These are phyloP conservation scores for Niveomyces coronatus DNA, from an alignment of 2,329 filamentous ascomycete genomes.

Conservation along the genomic window DNA sequence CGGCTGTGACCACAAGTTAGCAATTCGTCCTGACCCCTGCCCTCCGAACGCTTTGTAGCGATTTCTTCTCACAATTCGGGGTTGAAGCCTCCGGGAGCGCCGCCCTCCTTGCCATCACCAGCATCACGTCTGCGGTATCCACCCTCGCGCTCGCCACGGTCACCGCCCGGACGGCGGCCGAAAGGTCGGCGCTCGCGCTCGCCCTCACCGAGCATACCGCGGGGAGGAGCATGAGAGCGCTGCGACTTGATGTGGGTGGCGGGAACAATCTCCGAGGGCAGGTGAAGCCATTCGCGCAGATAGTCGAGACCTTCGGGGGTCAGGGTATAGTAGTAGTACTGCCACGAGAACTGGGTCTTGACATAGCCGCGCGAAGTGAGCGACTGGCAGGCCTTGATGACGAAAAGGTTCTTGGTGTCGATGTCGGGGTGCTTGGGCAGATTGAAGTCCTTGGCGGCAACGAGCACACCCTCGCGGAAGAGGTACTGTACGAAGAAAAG, in stretches of 20 bases:
- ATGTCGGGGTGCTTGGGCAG: conserved; percentile 95
- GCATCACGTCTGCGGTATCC: conserved; percentile 87
- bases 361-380: conserved; percentile 96
- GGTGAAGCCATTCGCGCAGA: conserved; percentile 99
- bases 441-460: conserved; percentile 99
- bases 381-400: conserved; percentile 98
- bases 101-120: conserved; percentile 81
- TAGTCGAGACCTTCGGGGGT: conserved; percentile 99
- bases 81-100: conserved; percentile 83
- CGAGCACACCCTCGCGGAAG: conserved; percentile 87
- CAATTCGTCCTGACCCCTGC: conserved; percentile 12
- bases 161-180: conserved; percentile 44
- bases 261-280: conserved; percentile 97
- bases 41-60: conserved; percentile 1
- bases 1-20: conserved; percentile 46
- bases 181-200: conserved; percentile 75
- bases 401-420: conserved; percentile 98
- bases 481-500: conserved; percentile 58
- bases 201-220: conserved; percentile 92
- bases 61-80: conserved; percentile 69
- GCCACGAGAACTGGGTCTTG: conserved; percentile 99
- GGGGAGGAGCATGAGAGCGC: conserved; percentile 94
- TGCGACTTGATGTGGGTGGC: conserved; percentile 99
- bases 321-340: conserved; percentile 99
- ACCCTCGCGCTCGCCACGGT: conserved; percentile 75